A percentile compares a stretch with the other conserved stretches of the same genome.
Evolutionary conservation across 73 alveolate genomes (phyloP).

Genomic region (Halteria grandinella): DNA sequence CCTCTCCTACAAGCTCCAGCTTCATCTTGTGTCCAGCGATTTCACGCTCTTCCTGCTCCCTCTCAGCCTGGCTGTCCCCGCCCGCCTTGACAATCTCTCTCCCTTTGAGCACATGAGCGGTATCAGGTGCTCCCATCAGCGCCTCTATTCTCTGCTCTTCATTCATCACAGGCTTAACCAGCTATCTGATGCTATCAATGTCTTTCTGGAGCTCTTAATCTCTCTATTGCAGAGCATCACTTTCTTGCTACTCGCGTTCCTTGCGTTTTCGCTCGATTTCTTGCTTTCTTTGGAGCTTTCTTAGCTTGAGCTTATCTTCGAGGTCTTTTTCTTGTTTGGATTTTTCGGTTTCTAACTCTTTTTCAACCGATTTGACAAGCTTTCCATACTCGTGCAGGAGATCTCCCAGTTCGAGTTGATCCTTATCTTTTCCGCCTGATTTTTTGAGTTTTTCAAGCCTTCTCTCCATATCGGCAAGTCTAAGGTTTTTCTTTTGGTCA

Average conservation of each 20-base stretch:
- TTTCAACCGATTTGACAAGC: conserved; percentile 22
- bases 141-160: conserved; percentile 26
- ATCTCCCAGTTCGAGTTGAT: conserved; percentile 36
- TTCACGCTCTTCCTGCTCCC: background rate
- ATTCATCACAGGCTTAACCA: conserved; percentile 25
- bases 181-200: background rate
- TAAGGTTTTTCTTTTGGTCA: background rate
- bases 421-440: background rate
- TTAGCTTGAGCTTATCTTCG: conserved; percentile 28
- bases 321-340: conserved; percentile 1
- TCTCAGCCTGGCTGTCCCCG: too few species aligned
- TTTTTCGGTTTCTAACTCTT: background rate
- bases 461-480: conserved; percentile 21
- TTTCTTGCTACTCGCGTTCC: conserved; percentile 16
- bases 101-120: too few species aligned
- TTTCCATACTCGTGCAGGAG: conserved; percentile 23
- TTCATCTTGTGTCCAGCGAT: conserved; percentile 1
- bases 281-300: background rate
- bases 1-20: conserved; percentile 21
- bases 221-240: background rate
- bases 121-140: background rate
- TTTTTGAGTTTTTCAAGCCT: conserved; percentile 24
- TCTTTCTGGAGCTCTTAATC: background rate
- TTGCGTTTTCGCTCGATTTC: background rate
- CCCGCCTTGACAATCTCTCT: background rate